Conservation (phyloP, 2,329 filamentous ascomycete genomes). For the Fusarium dimerum region DNA sequence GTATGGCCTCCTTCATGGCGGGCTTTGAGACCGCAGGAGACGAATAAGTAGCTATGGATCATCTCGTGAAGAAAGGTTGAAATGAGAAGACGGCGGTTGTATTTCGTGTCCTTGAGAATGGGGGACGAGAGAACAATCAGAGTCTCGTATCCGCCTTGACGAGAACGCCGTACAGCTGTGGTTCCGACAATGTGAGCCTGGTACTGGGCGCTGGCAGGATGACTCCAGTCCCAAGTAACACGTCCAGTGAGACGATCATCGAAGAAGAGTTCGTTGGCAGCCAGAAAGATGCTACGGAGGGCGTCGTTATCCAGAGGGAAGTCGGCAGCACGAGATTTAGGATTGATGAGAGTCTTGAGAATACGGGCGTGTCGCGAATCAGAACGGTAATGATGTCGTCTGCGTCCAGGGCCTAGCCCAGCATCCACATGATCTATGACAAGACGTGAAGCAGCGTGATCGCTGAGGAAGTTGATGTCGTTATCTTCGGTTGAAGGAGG, state of each 20-base stretch:
- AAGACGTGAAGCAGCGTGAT: conserved; percentile 49
- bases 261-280: conserved; percentile 66
- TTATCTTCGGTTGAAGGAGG: conserved; percentile 30
- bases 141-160: conserved; percentile 58
- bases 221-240: conserved; percentile 64
- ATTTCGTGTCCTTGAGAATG: conserved; percentile 56
- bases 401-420: conserved; percentile 32
- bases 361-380: conserved; percentile 59
- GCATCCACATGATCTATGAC: conserved; percentile 48
- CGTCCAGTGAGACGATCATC: conserved; percentile 55
- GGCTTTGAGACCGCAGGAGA: conserved; percentile 60
- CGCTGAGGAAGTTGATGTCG: conserved; percentile 40
- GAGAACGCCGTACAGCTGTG: conserved; percentile 55
- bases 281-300: conserved; percentile 58
- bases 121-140: conserved; percentile 62
- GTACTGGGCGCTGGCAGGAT: conserved; percentile 50
- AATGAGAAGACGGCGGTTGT: conserved; percentile 62
- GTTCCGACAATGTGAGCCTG: conserved; percentile 61
- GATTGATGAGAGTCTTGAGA: conserved; percentile 57
- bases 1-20: conserved; percentile 60
- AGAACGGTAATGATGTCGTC: conserved; percentile 41
- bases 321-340: conserved; percentile 44
- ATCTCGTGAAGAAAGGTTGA: conserved; percentile 68
- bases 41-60: conserved; percentile 67
- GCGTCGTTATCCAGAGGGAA: conserved; percentile 59